A percentile compares a stretch with the other conserved stretches of the same genome.
phyloP scores from a whole-genome alignment of 2,329 filamentous ascomycete genomes.

The Penicillium sp. region DNA sequence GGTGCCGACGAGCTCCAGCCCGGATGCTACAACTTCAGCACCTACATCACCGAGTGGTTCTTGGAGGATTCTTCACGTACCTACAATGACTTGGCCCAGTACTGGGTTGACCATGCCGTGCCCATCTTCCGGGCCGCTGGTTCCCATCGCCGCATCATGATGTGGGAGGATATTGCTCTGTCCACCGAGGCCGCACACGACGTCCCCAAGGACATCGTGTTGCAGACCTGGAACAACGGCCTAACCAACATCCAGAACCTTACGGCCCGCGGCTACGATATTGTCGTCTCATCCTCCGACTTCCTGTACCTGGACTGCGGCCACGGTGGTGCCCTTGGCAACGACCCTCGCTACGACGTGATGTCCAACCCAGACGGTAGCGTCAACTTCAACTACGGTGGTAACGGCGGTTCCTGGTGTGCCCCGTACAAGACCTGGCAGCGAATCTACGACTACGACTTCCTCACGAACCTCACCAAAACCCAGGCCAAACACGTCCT shows the following conservation, averaged over 20 bases:
- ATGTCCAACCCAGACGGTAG: constrained; percentile 51
- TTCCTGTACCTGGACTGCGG: constrained; percentile 61
- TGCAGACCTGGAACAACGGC: constrained; percentile 59
- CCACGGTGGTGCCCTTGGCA: constrained; percentile 54
- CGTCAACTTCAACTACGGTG: constrained; percentile 57
- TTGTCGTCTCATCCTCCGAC: constrained; percentile 57
- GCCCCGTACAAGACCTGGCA: constrained; percentile 62
- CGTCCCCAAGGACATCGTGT: constrained; percentile 53
- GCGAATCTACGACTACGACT: constrained; percentile 61
- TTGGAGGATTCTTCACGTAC: constrained; percentile 50
- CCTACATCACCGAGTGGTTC: constrained; percentile 51
- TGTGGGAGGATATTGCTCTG: constrained; percentile 59
- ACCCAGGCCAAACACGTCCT: constrained; percentile 51
- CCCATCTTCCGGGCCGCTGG: constrained; percentile 50
- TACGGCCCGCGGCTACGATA: constrained; percentile 52
- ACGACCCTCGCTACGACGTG: constrained; percentile 58
- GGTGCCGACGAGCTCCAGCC: constrained; percentile 57
- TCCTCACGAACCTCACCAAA: constrained; percentile 50
- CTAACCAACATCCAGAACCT: constrained; percentile 54
- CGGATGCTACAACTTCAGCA: constrained; percentile 60
- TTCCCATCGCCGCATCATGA: constrained; percentile 53
- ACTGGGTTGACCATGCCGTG: constrained; percentile 55
- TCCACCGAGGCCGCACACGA: constrained; percentile 46
- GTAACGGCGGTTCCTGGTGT: constrained; percentile 57
- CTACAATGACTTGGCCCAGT: constrained; percentile 54